phyloP scores from a whole-genome alignment of 345 rosid species.

The Firmiana major region DNA sequence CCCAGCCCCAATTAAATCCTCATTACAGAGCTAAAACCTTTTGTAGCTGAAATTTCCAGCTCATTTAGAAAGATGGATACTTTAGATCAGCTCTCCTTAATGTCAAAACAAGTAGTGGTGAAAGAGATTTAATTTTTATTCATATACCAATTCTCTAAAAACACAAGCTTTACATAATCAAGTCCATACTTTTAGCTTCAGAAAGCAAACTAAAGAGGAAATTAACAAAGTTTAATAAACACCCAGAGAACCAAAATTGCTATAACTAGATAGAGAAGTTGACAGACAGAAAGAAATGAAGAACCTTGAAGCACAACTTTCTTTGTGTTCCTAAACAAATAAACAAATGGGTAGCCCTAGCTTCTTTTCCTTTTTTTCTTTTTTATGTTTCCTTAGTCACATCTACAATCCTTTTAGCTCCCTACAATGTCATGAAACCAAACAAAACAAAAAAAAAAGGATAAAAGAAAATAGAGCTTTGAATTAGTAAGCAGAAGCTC shows the following conservation, averaged over 20 bases:
- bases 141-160: background rate
- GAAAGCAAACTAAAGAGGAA: background rate
- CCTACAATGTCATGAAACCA: background rate
- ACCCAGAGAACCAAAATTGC: background rate
- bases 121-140: background rate
- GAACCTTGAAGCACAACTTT: background rate
- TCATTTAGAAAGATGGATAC: slow-evolving; percentile 2
- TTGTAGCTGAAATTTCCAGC: background rate
- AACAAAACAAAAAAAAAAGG: no score
- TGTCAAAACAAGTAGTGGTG: background rate
- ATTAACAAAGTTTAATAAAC: background rate
- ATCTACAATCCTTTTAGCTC: background rate
- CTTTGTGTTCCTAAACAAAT: slow-evolving; percentile 18
- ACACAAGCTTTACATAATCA: background rate
- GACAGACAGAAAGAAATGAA: background rate
- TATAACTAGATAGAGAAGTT: background rate
- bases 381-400: background rate
- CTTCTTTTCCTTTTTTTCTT: slow-evolving; percentile 12
- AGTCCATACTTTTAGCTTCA: background rate
- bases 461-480: background rate
- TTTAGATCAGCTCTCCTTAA: slow-evolving; percentile 13
- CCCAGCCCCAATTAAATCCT: slow-evolving; percentile 4
- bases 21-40: background rate
- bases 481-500: background rate
- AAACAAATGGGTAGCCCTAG: slow-evolving; percentile 8